Percentiles rank a stretch among this genome's conserved stretches.
phyloP scores from a whole-genome alignment of 2,329 filamentous ascomycete species.

The Colletotrichum graminicola region DNA sequence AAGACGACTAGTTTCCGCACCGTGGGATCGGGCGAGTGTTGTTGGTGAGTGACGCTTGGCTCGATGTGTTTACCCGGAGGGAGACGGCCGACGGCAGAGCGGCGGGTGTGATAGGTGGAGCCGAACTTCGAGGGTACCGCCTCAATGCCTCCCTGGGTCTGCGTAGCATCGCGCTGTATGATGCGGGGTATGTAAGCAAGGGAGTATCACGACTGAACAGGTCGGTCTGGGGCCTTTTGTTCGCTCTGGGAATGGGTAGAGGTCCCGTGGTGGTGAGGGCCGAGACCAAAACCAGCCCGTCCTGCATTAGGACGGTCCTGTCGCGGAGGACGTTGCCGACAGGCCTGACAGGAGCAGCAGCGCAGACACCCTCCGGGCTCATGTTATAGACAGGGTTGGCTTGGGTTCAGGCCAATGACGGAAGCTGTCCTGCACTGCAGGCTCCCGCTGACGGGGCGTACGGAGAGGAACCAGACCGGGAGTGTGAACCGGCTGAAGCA shows the following conservation, averaged over 20 bases:
- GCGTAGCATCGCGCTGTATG: not conserved
- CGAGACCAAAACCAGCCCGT: not conserved
- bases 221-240: not conserved
- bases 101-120: slow-evolving; percentile 36
- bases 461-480: not conserved
- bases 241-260: not conserved
- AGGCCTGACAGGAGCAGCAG: slow-evolving; percentile 21
- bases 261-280: not conserved
- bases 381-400: not conserved
- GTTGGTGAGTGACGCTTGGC: slow-evolving; percentile 28
- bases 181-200: slow-evolving; percentile 29
- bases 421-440: slow-evolving; percentile 9
- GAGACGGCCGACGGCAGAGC: slow-evolving; percentile 37
- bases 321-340: slow-evolving; percentile 34
- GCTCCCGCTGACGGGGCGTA: slow-evolving; percentile 3
- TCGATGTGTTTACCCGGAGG: slow-evolving; percentile 38
- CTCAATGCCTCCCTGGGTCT: not conserved
- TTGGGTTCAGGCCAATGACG: slow-evolving; percentile 23
- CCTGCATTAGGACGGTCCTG: slow-evolving; percentile 7
- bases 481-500: not conserved
- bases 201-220: not conserved
- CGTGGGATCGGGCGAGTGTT: slow-evolving; percentile 25
- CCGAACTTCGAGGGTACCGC: not conserved
- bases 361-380: slow-evolving; percentile 6
- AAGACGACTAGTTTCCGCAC: slow-evolving; percentile 29